Evolutionary conservation across 495 filamentous ascomycete species (phyloP).

Genomic region (Daldinia caldariorum): DNA sequence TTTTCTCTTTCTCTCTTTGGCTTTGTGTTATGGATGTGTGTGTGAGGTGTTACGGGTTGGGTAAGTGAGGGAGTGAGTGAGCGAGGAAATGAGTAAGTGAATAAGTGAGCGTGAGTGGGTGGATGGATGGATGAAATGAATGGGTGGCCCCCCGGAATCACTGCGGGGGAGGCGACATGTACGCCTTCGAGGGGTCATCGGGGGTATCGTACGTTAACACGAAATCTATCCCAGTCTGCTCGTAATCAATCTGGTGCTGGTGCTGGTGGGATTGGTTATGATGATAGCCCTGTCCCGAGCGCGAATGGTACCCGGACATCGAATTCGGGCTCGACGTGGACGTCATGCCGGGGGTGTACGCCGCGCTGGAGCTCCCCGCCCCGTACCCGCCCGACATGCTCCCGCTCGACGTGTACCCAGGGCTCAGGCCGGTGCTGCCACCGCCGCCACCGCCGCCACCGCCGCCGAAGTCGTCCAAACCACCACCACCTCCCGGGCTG

Average conservation of each 20-base stretch:
- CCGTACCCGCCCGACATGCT: slow-evolving; percentile 68
- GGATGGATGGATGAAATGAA: slow-evolving; percentile 26
- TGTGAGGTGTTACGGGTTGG: too few relatives aligned
- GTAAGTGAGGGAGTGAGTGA: too few relatives aligned
- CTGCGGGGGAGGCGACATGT: slow-evolving; percentile 71
- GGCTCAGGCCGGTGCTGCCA: slow-evolving; percentile 54
- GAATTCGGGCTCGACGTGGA: slow-evolving; percentile 52
- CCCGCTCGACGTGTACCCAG: slow-evolving; percentile 61
- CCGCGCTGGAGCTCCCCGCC: slow-evolving; percentile 53
- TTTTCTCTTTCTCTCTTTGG: slow-evolving; percentile 13
- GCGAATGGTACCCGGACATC: slow-evolving; percentile 24
- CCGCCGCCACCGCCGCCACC: slow-evolving; percentile 21
- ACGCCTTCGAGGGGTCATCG: slow-evolving; percentile 65
- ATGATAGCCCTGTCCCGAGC: too few relatives aligned
- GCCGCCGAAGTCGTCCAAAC: slow-evolving; percentile 57
- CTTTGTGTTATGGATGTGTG: too few relatives aligned
- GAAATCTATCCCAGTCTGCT: slow-evolving; percentile 93
- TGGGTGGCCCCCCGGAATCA: slow-evolving; percentile 32
- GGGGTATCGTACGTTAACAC: slow-evolving; percentile 85
- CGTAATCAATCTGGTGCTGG: slow-evolving; percentile 72
- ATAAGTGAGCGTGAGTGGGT: background rate
- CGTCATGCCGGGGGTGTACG: slow-evolving; percentile 56
- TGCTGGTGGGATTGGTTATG: slow-evolving; percentile 43
- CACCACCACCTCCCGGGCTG: slow-evolving; percentile 45
- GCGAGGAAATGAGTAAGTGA: too few relatives aligned